Evolutionary conservation across 2,329 filamentous ascomycete genomes (phyloP).

Genomic region (Lachnellula hyalina): DNA sequence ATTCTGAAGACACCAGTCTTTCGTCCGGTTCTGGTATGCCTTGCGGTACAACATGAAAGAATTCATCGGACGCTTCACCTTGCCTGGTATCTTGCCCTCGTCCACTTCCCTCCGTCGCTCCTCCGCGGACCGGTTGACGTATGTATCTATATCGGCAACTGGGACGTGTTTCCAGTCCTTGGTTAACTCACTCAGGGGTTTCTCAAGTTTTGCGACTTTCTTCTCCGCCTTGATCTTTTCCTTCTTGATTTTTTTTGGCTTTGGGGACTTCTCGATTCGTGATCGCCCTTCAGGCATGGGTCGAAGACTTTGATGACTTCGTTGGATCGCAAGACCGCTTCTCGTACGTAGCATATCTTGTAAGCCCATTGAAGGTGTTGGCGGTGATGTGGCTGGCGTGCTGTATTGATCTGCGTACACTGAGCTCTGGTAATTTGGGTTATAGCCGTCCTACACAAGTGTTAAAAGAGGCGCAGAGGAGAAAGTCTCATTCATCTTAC

Average conservation of each 20-base stretch:
- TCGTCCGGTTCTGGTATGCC: conserved; percentile 81
- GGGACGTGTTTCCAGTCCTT: conserved; percentile 55
- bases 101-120: conserved; percentile 63
- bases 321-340: conserved; percentile 23
- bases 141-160: conserved; percentile 72
- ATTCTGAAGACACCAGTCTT: conserved; percentile 73
- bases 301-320: conserved; percentile 22
- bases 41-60: conserved; percentile 98
- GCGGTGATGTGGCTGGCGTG: conserved; percentile 49
- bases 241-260: conserved; percentile 33
- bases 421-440: conserved; percentile 12
- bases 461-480: conserved; percentile 10
- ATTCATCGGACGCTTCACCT: conserved; percentile 91
- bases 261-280: conserved; percentile 23
- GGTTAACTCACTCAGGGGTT: conserved; percentile 67
- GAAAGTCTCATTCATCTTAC: conserved; percentile 14
- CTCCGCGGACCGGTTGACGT: conserved; percentile 67
- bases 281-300: conserved; percentile 25
- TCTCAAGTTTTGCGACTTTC: conserved; percentile 51
- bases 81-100: conserved; percentile 62
- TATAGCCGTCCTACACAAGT: conserved; percentile 19
- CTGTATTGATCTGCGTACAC: conserved; percentile 37
- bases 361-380: conserved; percentile 36
- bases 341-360: conserved; percentile 26
- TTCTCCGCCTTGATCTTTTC: conserved; percentile 39